A percentile compares a stretch with the other conserved stretches of the same genome.
phyloP scores from a whole-genome alignment of 2,329 filamentous ascomycete species.

The Diaporthe citriasiana region DNA sequence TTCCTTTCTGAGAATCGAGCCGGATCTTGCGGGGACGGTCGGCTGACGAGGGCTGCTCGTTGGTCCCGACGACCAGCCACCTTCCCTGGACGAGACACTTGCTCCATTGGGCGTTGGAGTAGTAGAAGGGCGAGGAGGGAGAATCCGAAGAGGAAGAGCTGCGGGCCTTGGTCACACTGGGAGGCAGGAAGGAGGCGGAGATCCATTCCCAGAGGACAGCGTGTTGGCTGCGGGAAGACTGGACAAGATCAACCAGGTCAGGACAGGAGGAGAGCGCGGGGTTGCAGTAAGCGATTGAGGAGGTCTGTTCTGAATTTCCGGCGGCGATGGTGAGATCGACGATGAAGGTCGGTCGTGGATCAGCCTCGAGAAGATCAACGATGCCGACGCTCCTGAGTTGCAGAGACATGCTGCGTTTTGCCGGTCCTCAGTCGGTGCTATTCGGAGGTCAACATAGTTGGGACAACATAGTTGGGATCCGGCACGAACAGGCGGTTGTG shows the following conservation, averaged over 20 bases:
- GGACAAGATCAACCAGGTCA: constrained; percentile 46
- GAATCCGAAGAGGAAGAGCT: constrained; percentile 43
- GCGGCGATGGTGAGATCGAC: constrained; percentile 45
- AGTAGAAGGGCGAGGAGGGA: constrained; percentile 45
- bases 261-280: constrained; percentile 46
- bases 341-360: constrained; percentile 55
- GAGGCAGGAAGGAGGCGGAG: constrained; percentile 39
- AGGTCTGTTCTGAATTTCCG: constrained; percentile 18
- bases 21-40: constrained; percentile 44
- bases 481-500: constrained; percentile 21
- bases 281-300: constrained; percentile 49
- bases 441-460: constrained; percentile 41
- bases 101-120: constrained; percentile 52
- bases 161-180: constrained; percentile 37
- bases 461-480: constrained; percentile 34
- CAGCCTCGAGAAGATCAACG: constrained; percentile 56
- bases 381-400: constrained; percentile 48
- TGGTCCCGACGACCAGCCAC: constrained; percentile 54
- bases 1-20: constrained; percentile 44
- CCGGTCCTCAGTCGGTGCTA: constrained; percentile 38
- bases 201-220: constrained; percentile 50
- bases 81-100: constrained; percentile 49
- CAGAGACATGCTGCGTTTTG: constrained; percentile 39
- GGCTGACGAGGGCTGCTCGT: constrained; percentile 48
- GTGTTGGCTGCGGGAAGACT: constrained; percentile 44